phyloP scores from a whole-genome alignment of 179 eudicot species.

The Beta lomatogona region DNA sequence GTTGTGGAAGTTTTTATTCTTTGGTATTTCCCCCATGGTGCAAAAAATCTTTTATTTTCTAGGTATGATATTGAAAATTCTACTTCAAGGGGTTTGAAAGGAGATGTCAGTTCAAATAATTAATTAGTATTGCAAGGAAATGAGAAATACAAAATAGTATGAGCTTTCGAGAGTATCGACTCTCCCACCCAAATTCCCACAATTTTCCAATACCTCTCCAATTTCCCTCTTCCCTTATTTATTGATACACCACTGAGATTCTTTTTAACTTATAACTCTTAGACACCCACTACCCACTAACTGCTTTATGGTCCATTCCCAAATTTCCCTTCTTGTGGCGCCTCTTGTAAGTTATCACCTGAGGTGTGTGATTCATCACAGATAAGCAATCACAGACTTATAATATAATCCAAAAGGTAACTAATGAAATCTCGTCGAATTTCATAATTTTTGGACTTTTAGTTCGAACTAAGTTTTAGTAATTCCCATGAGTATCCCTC shows the following conservation, averaged over 20 bases:
- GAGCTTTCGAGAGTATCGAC: slow-evolving; percentile 14
- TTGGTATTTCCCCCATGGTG: neutral
- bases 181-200: no score
- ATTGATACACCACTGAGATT: no score
- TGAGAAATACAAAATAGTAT: no score
- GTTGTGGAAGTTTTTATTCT: slow-evolving; percentile 1
- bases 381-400: neutral
- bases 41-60: slow-evolving; percentile 15
- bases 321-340: no score
- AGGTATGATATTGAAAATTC: slow-evolving; percentile 54
- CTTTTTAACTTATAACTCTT: no score
- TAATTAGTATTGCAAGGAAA: no score
- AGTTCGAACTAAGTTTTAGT: neutral
- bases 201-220: no score
- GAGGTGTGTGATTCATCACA: no score
- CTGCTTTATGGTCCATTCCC: no score
- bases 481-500: neutral
- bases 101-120: slow-evolving; percentile 34
- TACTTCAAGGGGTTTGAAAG: slow-evolving; percentile 44
- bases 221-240: no score
- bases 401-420: neutral
- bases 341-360: no score
- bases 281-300: no score
- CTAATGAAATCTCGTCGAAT: neutral
- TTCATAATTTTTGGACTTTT: slow-evolving; percentile 2